These are phyloP conservation scores for Venturia oleaginea DNA, from an alignment of 2,329 filamentous ascomycete species.

Conservation along the genomic window DNA sequence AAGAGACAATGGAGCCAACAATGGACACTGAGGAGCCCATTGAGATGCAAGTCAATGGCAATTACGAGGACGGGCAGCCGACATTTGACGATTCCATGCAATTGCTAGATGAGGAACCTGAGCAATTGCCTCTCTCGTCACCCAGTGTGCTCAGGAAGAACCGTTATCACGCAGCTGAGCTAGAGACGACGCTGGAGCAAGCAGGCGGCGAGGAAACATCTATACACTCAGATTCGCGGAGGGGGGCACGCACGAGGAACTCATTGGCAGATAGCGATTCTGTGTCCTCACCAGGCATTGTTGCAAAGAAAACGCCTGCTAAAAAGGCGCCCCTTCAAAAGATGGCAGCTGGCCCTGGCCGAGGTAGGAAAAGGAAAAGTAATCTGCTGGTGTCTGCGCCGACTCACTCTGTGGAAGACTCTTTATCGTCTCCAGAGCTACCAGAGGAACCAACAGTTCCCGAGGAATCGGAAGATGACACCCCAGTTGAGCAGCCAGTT, in stretches of 20 bases:
- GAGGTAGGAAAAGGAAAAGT: background rate
- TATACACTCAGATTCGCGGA: background rate
- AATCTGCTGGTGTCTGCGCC: background rate
- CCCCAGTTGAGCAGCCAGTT: background rate
- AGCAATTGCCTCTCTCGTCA: background rate
- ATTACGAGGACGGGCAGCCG: background rate
- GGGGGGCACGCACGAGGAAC: background rate
- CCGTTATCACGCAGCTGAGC: background rate
- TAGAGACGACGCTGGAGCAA: background rate
- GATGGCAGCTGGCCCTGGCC: background rate
- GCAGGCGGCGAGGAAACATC: background rate
- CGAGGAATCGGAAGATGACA: background rate
- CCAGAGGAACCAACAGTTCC: background rate
- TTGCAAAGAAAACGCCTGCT: background rate
- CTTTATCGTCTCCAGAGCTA: background rate
- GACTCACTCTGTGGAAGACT: background rate
- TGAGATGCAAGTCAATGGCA: background rate
- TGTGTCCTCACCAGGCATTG: background rate
- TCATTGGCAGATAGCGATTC: background rate
- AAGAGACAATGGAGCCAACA: background rate
- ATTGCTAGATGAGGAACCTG: background rate
- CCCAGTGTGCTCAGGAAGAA: background rate
- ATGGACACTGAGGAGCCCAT: background rate
- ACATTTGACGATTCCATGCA: conserved; percentile 1
- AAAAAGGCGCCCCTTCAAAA: background rate